phyloP scores from a whole-genome alignment of 2,329 filamentous ascomycete genomes.

The Coniosporium tulheliwenetii region DNA sequence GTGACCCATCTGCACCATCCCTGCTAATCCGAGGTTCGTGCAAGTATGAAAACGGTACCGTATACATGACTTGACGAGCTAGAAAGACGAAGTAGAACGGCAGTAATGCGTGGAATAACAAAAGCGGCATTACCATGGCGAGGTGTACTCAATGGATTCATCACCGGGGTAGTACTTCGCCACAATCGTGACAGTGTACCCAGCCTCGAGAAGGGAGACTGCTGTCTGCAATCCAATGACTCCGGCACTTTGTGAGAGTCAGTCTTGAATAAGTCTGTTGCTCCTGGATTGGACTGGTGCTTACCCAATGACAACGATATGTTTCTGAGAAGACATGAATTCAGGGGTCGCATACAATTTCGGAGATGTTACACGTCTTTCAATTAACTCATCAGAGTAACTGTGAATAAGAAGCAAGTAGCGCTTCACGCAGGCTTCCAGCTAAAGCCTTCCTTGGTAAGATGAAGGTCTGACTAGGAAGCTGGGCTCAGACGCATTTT shows the following conservation, averaged over 20 bases:
- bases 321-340: neutral
- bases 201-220: slow-evolving; percentile 23
- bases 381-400: no score
- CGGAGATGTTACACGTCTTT: no score
- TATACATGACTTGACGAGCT: neutral
- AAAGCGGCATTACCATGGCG: slow-evolving; percentile 19
- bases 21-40: no score
- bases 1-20: no score
- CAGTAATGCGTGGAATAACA: neutral
- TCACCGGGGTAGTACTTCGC: slow-evolving; percentile 27
- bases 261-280: no score
- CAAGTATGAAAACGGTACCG: neutral
- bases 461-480: no score
- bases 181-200: slow-evolving; percentile 25
- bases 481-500: no score
- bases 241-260: slow-evolving; percentile 20
- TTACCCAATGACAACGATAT: no score
- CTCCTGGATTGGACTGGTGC: no score
- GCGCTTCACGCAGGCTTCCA: no score
- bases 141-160: slow-evolving; percentile 25
- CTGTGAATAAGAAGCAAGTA: no score
- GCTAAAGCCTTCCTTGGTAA: no score
- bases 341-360: slow-evolving; percentile 1
- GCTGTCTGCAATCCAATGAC: slow-evolving; percentile 31
- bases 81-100: neutral